These are phyloP conservation scores for Cadophora malorum DNA, from an alignment of 2,329 filamentous ascomycete genomes.

Conservation along the genomic window DNA sequence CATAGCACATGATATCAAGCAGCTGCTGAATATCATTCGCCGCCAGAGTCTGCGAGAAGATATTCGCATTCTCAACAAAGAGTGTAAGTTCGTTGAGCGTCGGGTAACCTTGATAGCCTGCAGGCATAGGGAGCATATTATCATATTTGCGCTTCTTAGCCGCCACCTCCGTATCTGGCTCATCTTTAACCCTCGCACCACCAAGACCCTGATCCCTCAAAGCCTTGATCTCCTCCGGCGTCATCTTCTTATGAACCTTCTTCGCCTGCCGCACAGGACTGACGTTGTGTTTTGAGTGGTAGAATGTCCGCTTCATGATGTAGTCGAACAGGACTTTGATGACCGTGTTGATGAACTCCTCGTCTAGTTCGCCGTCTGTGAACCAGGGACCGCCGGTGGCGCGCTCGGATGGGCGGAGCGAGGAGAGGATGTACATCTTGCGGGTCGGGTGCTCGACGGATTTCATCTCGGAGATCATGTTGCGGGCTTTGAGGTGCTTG, in stretches of 20 bases:
- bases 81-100: constrained; percentile 79
- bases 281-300: constrained; percentile 47
- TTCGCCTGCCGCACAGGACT: constrained; percentile 54
- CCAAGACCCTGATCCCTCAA: constrained; percentile 37
- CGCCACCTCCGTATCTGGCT: constrained; percentile 33
- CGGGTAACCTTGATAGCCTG: constrained; percentile 79
- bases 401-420: constrained; percentile 83
- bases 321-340: constrained; percentile 75
- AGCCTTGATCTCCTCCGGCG: constrained; percentile 49
- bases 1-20: constrained; percentile 86
- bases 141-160: constrained; percentile 25
- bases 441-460: constrained; percentile 89
- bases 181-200: constrained; percentile 27
- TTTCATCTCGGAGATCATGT: constrained; percentile 87
- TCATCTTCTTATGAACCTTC: constrained; percentile 59
- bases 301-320: constrained; percentile 75
- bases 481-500: constrained; percentile 82
- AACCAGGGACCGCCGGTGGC: constrained; percentile 96
- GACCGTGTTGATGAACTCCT: constrained; percentile 82
- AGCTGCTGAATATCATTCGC: constrained; percentile 84
- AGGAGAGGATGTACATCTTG: constrained; percentile 95
- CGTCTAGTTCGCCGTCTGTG: constrained; percentile 87
- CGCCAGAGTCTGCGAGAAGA: constrained; percentile 72
- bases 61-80: constrained; percentile 70
- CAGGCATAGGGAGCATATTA: constrained; percentile 55